Base-by-base conservation (phyloP, 495 filamentous ascomycete genomes). In the Aspergillus funiculosus region DNA sequence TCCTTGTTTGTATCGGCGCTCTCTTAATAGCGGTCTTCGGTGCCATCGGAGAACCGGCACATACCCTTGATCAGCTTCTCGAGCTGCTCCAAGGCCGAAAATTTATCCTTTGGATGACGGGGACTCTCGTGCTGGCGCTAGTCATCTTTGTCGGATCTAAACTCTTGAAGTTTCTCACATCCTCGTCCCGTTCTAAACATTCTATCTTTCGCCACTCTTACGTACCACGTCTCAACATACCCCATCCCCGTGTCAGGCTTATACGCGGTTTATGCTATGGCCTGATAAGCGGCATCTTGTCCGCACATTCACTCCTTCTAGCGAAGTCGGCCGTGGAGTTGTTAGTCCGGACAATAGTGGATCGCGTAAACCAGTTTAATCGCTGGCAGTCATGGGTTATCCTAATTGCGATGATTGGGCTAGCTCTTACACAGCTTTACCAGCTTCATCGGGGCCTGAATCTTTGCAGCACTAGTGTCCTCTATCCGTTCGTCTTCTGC, bases 401-500 rank as follows among this genome's bases (percentile, higher is more conserved):
- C 32, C 75, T 99, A 10, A 60, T 96, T 14, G 85, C 78, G 11
- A 83, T 99, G 31, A 74, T 95, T 39, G 68, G 70, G 5, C 76
- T 99, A 42, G 92, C 92, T 3, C 78, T 99, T 27, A 82, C 83
- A 22, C 92, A 99, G 66, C 74, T 99, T 11, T 99, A 94, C 68
- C 97, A 90, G 59, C 79, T 99, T 25, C 91, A 99, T 62, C 78
- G 86, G 14, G 92, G 92, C 39, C 73, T 99, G 46, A 95, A 94
- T 59, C 73, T 97, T 29, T 89, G 91, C 63, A 95, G 89, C 40
- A 97, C 92, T 13, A 95, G 88, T 66, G 81, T 99, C 39, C 78
- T 99, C 53, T 99, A 99, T 69, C 92, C 92, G 5, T 85, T 97
- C 56, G 89, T 96, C 26, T 99, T 99, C 68, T 99, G 92, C 78